A percentile compares a stretch with the other conserved stretches of the same genome.
These are phyloP conservation scores for Eimeria praecox DNA, from an alignment of 169 alveolate species.

Conservation along the genomic window DNA sequence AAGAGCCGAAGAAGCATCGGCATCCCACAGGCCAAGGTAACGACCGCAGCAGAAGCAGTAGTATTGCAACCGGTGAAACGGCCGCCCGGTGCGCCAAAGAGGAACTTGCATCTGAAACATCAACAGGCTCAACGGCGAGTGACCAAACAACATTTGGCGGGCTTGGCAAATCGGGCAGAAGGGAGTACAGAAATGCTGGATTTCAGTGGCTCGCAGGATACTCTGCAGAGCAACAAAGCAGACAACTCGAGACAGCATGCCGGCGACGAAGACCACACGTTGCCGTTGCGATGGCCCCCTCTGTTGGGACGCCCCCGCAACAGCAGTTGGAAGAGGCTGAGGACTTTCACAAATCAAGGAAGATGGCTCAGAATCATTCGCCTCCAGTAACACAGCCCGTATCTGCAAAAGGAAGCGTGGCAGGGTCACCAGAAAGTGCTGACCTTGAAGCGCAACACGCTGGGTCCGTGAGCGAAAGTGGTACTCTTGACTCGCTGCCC, in stretches of 20 bases:
- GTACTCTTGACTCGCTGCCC: slow-evolving; percentile 52
- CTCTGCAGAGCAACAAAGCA: not conserved
- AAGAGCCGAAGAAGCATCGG: not conserved
- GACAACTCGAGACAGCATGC: not conserved
- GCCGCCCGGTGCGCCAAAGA: not conserved
- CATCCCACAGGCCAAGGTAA: not conserved
- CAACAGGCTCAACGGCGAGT: not conserved
- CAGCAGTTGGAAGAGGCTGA: slow-evolving; percentile 6
- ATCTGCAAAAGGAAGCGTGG: not conserved
- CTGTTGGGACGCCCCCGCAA: not conserved
- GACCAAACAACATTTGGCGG: not conserved
- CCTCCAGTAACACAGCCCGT: not conserved
- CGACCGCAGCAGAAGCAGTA: slow-evolving; percentile 45
- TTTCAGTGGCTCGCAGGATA: slow-evolving; percentile 69
- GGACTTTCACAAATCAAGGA: not conserved
- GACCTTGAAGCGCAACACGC: slow-evolving; percentile 44
- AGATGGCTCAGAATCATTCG: not conserved
- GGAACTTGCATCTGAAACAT: not conserved
- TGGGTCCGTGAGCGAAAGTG: slow-evolving; percentile 30
- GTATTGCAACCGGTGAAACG: slow-evolving; percentile 28
- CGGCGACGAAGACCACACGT: slow-evolving; percentile 23
- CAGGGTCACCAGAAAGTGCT: not conserved
- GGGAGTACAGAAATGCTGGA: not conserved
- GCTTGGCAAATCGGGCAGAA: not conserved
- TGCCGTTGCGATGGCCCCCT: not conserved